phyloP scores from a whole-genome alignment of 2,329 filamentous ascomycete genomes.

The Trichoderma polysporum region DNA sequence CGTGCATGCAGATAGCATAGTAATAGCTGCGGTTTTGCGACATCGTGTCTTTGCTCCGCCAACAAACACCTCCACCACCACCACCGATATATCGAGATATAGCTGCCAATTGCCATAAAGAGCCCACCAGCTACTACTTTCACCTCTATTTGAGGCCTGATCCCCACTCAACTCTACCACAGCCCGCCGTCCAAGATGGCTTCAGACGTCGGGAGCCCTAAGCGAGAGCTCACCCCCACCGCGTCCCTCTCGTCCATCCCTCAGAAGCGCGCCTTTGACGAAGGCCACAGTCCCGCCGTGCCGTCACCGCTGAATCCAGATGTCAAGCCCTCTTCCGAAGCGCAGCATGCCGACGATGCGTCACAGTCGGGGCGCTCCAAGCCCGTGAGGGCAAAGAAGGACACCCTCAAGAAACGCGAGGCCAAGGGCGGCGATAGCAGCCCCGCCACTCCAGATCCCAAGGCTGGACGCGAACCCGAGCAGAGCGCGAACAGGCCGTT shows the following conservation, averaged over 20 bases:
- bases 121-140: not conserved
- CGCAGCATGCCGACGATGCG: constrained; percentile 47
- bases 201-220: constrained; percentile 40
- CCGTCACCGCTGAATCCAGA: constrained; percentile 75
- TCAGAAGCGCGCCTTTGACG: constrained; percentile 66
- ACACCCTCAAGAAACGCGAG: constrained; percentile 67
- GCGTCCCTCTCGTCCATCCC: constrained; percentile 51
- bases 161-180: not conserved
- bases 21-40: not conserved
- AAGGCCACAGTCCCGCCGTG: constrained; percentile 67
- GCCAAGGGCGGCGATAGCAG: constrained; percentile 56
- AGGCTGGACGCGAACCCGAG: constrained; percentile 39
- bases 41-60: not conserved
- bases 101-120: not conserved
- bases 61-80: not conserved
- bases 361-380: constrained; percentile 36
- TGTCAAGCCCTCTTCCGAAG: constrained; percentile 43
- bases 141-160: not conserved
- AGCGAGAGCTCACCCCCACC: constrained; percentile 43
- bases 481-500: constrained; percentile 52
- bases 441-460: constrained; percentile 59
- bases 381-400: constrained; percentile 59
- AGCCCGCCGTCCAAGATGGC: constrained; percentile 32
- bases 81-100: not conserved
- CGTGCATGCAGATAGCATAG: too few relatives aligned